Percentiles rank a stretch among this genome's conserved stretches.
These are phyloP conservation scores for Aureobasidium zeae DNA, from an alignment of 2,329 filamentous ascomycete species.

Conservation along the genomic window DNA sequence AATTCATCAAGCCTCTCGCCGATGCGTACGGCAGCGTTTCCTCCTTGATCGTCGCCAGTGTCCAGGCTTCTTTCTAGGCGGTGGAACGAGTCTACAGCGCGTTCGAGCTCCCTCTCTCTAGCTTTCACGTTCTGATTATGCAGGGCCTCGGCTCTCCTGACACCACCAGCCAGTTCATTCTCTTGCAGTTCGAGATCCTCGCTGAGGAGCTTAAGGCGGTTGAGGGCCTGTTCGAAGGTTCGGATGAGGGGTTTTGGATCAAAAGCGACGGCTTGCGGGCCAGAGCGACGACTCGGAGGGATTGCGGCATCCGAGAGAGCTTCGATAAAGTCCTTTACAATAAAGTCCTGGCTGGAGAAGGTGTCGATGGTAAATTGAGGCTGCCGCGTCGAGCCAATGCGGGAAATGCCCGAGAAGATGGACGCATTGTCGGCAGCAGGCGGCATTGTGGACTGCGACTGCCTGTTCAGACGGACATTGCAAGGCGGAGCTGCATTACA, in stretches of 20 bases:
- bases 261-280: conserved; percentile 45
- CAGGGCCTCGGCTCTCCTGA: conserved; percentile 81
- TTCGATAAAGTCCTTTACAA: conserved; percentile 96
- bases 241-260: conserved; percentile 95
- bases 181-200: conserved; percentile 84
- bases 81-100: conserved; percentile 87
- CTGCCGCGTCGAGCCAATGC: conserved; percentile 23
- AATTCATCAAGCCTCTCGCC: conserved; percentile 89
- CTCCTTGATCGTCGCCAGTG: conserved; percentile 49
- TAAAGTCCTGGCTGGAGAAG: conserved; percentile 64
- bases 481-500: too few relatives aligned
- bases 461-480: too few relatives aligned
- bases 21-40: conserved; percentile 88
- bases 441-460: conserved; percentile 29
- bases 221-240: conserved; percentile 73
- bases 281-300: conserved; percentile 68
- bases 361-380: conserved; percentile 71
- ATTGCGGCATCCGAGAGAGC: conserved; percentile 77
- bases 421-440: conserved; percentile 35
- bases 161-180: conserved; percentile 81
- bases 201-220: conserved; percentile 59
- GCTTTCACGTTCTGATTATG: conserved; percentile 87
- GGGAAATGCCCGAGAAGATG: conserved; percentile 29
- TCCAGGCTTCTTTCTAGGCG: conserved; percentile 72
- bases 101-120: conserved; percentile 78